A percentile compares a stretch with the other conserved stretches of the same genome.
Conservation (phyloP, 495 filamentous ascomycete species). For the Bryoglossum gracile region DNA sequence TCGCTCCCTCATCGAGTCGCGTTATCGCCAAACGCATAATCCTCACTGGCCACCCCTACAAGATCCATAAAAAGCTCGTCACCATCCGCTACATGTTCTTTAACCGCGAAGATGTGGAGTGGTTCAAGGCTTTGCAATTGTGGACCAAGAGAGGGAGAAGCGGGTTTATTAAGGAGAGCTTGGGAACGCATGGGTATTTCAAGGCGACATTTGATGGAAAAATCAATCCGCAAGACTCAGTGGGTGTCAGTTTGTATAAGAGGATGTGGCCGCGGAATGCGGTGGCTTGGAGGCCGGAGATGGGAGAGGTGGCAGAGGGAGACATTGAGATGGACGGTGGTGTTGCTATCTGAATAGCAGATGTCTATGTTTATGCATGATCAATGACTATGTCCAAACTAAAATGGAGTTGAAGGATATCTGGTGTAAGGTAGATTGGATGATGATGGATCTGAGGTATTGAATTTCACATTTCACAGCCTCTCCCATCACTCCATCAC, state of each 20-base stretch:
- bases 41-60: slow-evolving; percentile 91
- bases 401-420: no score
- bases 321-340: slow-evolving; percentile 17
- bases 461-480: no score
- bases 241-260: slow-evolving; percentile 92
- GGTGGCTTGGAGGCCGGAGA: slow-evolving; percentile 34
- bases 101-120: slow-evolving; percentile 85
- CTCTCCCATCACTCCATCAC: no score
- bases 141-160: slow-evolving; percentile 87
- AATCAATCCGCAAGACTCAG: slow-evolving; percentile 88
- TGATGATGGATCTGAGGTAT: no score
- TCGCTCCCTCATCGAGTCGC: slow-evolving; percentile 68
- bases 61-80: slow-evolving; percentile 95
- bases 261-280: slow-evolving; percentile 77
- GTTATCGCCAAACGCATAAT: slow-evolving; percentile 92
- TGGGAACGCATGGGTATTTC: slow-evolving; percentile 98
- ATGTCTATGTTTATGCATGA: neutral
- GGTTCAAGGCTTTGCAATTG: slow-evolving; percentile 92
- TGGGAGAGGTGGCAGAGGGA: slow-evolving; percentile 1
- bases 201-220: slow-evolving; percentile 96
- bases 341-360: neutral
- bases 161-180: slow-evolving; percentile 84
- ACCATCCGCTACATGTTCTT: slow-evolving; percentile 99
- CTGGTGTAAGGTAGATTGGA: no score
- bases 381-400: no score